Conservation (phyloP, 2,329 filamentous ascomycete species). For the Aspergillus pseudoglaucus region DNA sequence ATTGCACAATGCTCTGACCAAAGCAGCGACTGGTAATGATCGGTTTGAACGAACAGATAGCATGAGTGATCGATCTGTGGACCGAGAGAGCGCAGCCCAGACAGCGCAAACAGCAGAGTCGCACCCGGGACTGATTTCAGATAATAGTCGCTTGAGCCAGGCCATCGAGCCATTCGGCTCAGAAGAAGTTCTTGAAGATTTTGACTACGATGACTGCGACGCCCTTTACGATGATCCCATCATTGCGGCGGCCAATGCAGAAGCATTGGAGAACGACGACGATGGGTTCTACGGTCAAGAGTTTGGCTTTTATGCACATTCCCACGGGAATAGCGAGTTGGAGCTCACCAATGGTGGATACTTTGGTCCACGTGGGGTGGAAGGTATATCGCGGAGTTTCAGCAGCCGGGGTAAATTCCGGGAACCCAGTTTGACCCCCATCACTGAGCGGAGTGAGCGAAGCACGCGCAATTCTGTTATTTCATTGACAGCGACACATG, state of each 20-base stretch:
- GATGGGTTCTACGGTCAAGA: slow-evolving; percentile 95
- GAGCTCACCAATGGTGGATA: slow-evolving; percentile 77
- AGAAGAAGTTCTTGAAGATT: slow-evolving; percentile 41
- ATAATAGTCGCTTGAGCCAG: slow-evolving; percentile 46
- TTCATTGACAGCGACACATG: slow-evolving; percentile 55
- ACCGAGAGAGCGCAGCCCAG: slow-evolving; percentile 27
- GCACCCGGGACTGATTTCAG: slow-evolving; percentile 42
- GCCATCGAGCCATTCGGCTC: slow-evolving; percentile 34
- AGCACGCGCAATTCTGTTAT: slow-evolving; percentile 90
- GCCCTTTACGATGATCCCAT: slow-evolving; percentile 79
- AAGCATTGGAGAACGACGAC: slow-evolving; percentile 82
- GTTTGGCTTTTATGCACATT: slow-evolving; percentile 83
- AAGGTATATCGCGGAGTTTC: slow-evolving; percentile 55
- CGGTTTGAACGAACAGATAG: slow-evolving; percentile 62
- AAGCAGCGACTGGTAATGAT: slow-evolving; percentile 69
- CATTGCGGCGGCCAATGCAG: slow-evolving; percentile 90
- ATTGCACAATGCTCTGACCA: slow-evolving; percentile 78
- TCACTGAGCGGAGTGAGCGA: slow-evolving; percentile 93
- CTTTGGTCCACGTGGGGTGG: slow-evolving; percentile 69
- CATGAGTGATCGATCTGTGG: slow-evolving; percentile 36
- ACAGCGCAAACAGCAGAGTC: slow-evolving; percentile 33
- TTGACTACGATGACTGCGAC: slow-evolving; percentile 55
- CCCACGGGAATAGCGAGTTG: slow-evolving; percentile 43
- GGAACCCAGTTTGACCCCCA: slow-evolving; percentile 90
- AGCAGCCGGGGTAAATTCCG: slow-evolving; percentile 69